These are phyloP conservation scores for Trichoderma semiorbis DNA, from an alignment of 2,329 filamentous ascomycete species.

Conservation along the genomic window DNA sequence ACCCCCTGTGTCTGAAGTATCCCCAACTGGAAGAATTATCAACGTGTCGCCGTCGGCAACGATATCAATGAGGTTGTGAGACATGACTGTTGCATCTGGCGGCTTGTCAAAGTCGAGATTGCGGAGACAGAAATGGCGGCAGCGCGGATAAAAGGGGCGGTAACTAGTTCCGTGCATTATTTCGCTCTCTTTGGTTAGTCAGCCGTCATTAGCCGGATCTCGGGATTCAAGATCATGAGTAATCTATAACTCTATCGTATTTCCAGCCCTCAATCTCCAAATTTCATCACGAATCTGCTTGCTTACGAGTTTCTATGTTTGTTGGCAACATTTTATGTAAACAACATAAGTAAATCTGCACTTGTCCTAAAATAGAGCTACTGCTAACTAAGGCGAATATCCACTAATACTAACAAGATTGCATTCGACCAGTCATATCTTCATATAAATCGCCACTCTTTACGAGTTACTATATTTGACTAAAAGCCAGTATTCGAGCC, in stretches of 20 bases:
- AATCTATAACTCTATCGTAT: background rate
- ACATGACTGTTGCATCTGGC: background rate
- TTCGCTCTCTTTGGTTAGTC: background rate
- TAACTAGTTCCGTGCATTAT: background rate
- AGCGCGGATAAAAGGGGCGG: background rate
- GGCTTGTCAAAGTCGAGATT: background rate
- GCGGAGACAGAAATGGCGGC: background rate
- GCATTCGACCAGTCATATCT: background rate
- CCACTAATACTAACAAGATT: background rate
- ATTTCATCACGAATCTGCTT: background rate
- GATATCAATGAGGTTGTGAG: background rate
- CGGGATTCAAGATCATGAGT: background rate
- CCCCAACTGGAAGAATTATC: background rate
- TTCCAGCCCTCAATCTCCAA: background rate
- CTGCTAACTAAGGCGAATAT: background rate
- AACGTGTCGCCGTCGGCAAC: constrained; percentile 10
- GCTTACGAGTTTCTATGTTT: background rate
- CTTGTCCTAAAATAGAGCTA: background rate
- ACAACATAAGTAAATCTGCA: background rate
- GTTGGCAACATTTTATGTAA: background rate
- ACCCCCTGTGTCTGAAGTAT: background rate
- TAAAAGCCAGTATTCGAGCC: background rate
- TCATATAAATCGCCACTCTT: background rate
- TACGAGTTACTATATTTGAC: background rate
- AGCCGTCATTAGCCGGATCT: background rate